These are phyloP conservation scores for Caryopteris hybrid DNA, from an alignment of 305 asterid species.

Conservation along the genomic window DNA sequence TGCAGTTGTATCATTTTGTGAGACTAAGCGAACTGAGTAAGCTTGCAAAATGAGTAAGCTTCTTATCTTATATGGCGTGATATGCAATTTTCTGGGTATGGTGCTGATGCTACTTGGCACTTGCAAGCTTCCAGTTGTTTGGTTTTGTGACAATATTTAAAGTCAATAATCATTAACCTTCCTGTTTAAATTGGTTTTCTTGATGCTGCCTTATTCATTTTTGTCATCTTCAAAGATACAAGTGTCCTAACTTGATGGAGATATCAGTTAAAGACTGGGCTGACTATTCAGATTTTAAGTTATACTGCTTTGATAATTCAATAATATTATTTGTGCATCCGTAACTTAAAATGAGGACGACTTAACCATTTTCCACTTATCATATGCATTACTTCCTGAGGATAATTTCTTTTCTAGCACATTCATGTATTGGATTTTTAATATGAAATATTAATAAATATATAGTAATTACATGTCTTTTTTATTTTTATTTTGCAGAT, in stretches of 20 bases:
- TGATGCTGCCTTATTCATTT: not conserved
- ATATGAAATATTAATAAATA: too few relatives aligned
- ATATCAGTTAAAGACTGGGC: not conserved
- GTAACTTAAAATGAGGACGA: not conserved
- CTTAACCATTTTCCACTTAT: not conserved
- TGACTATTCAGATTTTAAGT: not conserved
- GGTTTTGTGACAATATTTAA: not conserved
- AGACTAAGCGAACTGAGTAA: not conserved
- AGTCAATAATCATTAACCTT: not conserved
- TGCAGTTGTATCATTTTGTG: not conserved
- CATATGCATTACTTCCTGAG: not conserved
- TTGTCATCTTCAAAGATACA: not conserved
- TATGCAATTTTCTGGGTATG: not conserved
- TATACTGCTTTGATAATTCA: not conserved
- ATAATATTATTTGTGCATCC: not conserved
- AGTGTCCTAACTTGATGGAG: not conserved
- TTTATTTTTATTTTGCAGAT: conserved; percentile 53
- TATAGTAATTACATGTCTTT: too few relatives aligned
- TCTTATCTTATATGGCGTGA: not conserved
- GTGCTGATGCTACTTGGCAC: not conserved
- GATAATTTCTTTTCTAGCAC: not conserved
- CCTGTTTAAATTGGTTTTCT: not conserved
- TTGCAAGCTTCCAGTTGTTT: not conserved
- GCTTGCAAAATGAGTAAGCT: not conserved
- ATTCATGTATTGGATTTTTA: not conserved